Percentiles rank a stretch among this genome's conserved stretches.
Evolutionary conservation across 1,284 basidiomycete species (phyloP).

Genomic region (Moesziomyces sp.): DNA sequence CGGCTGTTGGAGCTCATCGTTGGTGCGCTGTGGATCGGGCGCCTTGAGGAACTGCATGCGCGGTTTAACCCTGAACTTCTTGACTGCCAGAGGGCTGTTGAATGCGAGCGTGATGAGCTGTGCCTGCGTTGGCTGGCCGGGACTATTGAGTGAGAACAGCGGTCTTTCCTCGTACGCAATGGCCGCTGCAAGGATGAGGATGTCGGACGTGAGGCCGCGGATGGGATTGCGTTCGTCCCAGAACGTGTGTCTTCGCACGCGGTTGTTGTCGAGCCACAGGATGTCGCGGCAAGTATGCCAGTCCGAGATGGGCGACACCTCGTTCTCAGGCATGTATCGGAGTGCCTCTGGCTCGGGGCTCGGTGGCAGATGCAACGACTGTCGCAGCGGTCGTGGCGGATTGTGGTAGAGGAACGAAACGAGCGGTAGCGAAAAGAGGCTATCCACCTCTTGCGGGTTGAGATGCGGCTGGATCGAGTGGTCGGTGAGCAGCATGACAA

Average conservation of each 20-base stretch:
- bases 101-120: constrained; percentile 57
- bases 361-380: constrained; percentile 31
- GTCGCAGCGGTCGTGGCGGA: constrained; percentile 33
- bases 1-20: constrained; percentile 41
- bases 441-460: constrained; percentile 59
- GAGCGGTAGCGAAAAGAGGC: constrained; percentile 59
- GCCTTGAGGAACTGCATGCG: constrained; percentile 54
- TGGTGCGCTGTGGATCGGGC: constrained; percentile 21
- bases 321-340: constrained; percentile 42
- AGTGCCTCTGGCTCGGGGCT: constrained; percentile 35
- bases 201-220: constrained; percentile 60
- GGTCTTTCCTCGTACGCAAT: constrained; percentile 51
- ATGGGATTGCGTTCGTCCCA: constrained; percentile 64
- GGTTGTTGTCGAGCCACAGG: constrained; percentile 52
- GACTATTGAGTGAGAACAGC: constrained; percentile 25
- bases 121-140: constrained; percentile 44
- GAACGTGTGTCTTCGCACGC: constrained; percentile 59
- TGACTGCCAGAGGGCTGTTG: constrained; percentile 47
- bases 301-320: constrained; percentile 54
- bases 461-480: constrained; percentile 41
- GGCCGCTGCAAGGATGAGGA: constrained; percentile 56
- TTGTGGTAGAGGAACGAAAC: constrained; percentile 57
- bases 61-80: constrained; percentile 56
- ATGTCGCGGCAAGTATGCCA: constrained; percentile 65
- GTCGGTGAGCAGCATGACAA: constrained; percentile 58